Conservation (phyloP, 164 flowering plant species). For the Houttuynia cordata region DNA sequence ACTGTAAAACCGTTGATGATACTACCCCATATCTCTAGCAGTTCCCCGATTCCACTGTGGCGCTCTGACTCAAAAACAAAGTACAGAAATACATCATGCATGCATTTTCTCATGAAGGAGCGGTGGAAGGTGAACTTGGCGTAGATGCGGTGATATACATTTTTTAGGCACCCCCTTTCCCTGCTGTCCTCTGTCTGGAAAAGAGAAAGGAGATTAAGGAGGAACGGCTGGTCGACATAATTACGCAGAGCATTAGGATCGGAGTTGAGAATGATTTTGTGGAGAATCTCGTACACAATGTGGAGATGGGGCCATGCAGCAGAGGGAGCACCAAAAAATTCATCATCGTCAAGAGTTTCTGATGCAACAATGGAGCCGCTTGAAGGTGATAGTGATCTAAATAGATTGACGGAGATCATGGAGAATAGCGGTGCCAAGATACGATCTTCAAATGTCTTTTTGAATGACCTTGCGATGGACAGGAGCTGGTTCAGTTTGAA, state of each 20-base stretch:
- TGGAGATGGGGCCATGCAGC: constrained; percentile 60
- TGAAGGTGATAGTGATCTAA: constrained; percentile 34
- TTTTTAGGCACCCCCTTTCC: constrained; percentile 60
- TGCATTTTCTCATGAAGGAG: constrained; percentile 59
- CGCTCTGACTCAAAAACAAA: constrained; percentile 40
- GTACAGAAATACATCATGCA: constrained; percentile 50
- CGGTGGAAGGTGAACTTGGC: constrained; percentile 43
- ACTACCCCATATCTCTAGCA: constrained; percentile 75
- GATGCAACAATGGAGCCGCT: constrained; percentile 6
- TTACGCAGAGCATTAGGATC: constrained; percentile 27
- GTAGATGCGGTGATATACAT: constrained; percentile 55
- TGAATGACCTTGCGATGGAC: constrained; percentile 20
- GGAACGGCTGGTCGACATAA: constrained; percentile 37
- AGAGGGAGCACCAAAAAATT: constrained; percentile 11
- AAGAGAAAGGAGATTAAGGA: constrained; percentile 36
- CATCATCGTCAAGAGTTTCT: constrained; percentile 45
- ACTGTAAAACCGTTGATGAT: constrained; percentile 65
- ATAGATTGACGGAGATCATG: constrained; percentile 28
- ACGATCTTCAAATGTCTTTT: constrained; percentile 9
- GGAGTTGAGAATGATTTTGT: constrained; percentile 22
- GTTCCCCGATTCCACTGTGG: constrained; percentile 51
- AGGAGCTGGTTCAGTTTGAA: constrained; percentile 37
- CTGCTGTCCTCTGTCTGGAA: constrained; percentile 63
- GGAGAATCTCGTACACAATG: constrained; percentile 53
- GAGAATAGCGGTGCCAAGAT: constrained; percentile 17